phyloP scores from a whole-genome alignment of 192 early-diverging fungal genomes.

The Coemansia sp. region DNA sequence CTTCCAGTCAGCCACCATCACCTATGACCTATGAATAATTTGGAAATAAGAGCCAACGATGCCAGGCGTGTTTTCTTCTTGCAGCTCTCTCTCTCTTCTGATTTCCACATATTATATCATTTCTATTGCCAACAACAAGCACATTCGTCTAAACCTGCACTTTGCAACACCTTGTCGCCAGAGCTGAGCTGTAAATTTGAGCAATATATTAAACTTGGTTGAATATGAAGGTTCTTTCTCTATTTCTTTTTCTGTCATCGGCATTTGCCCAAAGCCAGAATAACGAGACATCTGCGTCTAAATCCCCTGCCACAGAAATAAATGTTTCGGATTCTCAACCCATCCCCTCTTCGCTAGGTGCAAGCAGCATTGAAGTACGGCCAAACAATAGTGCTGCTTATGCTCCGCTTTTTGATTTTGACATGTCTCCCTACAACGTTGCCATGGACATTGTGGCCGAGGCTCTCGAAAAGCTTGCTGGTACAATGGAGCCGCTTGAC shows the following conservation, averaged over 20 bases:
- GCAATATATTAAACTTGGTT: background rate
- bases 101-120: background rate
- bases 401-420: slow-evolving; percentile 49
- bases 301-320: background rate
- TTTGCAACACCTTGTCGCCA: background rate
- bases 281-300: background rate
- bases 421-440: slow-evolving; percentile 49
- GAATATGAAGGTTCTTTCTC: slow-evolving; percentile 38
- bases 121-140: background rate
- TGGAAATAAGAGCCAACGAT: background rate
- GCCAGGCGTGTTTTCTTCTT: background rate
- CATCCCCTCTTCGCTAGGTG: background rate
- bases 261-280: slow-evolving; percentile 32
- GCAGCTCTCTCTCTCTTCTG: background rate
- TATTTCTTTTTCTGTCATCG: slow-evolving; percentile 36
- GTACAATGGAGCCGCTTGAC: slow-evolving; percentile 50
- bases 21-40: background rate
- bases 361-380: background rate
- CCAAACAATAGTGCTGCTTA: slow-evolving; percentile 12
- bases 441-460: slow-evolving; percentile 51
- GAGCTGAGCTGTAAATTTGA: background rate
- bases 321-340: background rate
- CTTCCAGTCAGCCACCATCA: background rate
- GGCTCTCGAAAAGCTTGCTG: slow-evolving; percentile 47
- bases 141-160: too few species aligned